These are phyloP conservation scores for Penicillium robsamsonii DNA, from an alignment of 495 filamentous ascomycete genomes.

Conservation along the genomic window DNA sequence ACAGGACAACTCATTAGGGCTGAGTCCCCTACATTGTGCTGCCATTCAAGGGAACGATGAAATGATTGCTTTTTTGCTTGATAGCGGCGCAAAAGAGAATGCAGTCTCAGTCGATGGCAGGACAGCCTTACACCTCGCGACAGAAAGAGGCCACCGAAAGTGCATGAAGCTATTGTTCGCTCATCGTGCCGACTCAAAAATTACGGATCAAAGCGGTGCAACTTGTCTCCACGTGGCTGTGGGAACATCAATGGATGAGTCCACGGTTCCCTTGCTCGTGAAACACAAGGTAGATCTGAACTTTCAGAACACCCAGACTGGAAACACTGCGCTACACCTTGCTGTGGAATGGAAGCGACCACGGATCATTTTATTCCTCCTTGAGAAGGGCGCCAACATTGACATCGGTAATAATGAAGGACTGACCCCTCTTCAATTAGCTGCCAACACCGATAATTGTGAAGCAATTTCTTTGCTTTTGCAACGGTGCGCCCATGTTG, in stretches of 20 bases:
- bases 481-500: slow-evolving; percentile 24
- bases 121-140: too few relatives aligned
- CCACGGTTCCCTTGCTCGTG: slow-evolving; percentile 29
- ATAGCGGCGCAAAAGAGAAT: too few relatives aligned
- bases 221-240: slow-evolving; percentile 28
- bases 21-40: slow-evolving; percentile 39
- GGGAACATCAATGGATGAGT: slow-evolving; percentile 30
- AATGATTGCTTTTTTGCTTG: slow-evolving; percentile 24
- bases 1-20: slow-evolving; percentile 21
- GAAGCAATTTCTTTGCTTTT: slow-evolving; percentile 33
- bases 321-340: slow-evolving; percentile 36
- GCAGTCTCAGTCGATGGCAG: too few relatives aligned
- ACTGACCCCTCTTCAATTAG: slow-evolving; percentile 35
- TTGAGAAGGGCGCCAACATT: slow-evolving; percentile 30
- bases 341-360: slow-evolving; percentile 28
- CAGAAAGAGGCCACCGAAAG: too few relatives aligned
- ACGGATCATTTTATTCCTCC: slow-evolving; percentile 31
- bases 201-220: too few relatives aligned
- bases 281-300: slow-evolving; percentile 21
- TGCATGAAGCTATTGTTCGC: too few relatives aligned
- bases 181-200: too few relatives aligned
- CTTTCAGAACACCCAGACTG: slow-evolving; percentile 25
- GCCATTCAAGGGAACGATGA: slow-evolving; percentile 35
- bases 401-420: slow-evolving; percentile 20
- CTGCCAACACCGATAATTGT: slow-evolving; percentile 30